A percentile compares a stretch with the other conserved stretches of the same genome.
Evolutionary conservation across 768 basidiomycete genomes (phyloP).

Genomic region (Stropharia rugosoannulata): DNA sequence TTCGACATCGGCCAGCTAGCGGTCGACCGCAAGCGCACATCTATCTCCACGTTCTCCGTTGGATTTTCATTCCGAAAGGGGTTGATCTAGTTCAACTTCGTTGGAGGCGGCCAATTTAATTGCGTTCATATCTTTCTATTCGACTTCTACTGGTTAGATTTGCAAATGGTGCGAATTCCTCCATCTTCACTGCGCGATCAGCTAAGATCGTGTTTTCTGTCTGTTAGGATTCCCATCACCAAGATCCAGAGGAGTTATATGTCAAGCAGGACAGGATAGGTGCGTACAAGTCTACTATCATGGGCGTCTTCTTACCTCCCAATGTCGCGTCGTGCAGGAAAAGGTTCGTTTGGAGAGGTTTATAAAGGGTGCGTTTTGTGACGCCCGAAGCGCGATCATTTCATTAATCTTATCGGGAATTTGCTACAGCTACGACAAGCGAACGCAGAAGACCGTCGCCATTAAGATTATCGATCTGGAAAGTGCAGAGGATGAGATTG

Average conservation of each 20-base stretch:
- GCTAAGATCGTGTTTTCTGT: conserved; percentile 18
- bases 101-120: conserved; percentile 23
- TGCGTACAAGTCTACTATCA: conserved; percentile 26
- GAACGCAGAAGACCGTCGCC: conserved; percentile 94
- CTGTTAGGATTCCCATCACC: conserved; percentile 59
- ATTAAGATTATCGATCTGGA: conserved; percentile 99
- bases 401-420: conserved; percentile 14
- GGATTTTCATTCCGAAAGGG: conserved; percentile 7
- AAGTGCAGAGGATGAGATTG: conserved; percentile 98
- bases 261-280: conserved; percentile 98
- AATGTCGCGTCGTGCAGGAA: conserved; percentile 52
- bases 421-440: conserved; percentile 78
- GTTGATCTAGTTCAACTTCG: conserved; percentile 6
- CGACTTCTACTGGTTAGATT: conserved; percentile 9
- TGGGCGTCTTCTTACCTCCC: neutral
- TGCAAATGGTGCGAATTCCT: conserved; percentile 24
- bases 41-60: neutral
- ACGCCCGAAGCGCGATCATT: conserved; percentile 8
- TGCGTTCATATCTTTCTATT: conserved; percentile 4
- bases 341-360: conserved; percentile 99
- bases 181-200: conserved; percentile 16
- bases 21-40: neutral
- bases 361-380: conserved; percentile 79
- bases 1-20: neutral
- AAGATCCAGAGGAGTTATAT: conserved; percentile 96